A percentile compares a stretch with the other conserved stretches of the same genome.
Evolutionary conservation across 2,329 filamentous ascomycete genomes (phyloP).

Genomic region (Fusarium metavorans): DNA sequence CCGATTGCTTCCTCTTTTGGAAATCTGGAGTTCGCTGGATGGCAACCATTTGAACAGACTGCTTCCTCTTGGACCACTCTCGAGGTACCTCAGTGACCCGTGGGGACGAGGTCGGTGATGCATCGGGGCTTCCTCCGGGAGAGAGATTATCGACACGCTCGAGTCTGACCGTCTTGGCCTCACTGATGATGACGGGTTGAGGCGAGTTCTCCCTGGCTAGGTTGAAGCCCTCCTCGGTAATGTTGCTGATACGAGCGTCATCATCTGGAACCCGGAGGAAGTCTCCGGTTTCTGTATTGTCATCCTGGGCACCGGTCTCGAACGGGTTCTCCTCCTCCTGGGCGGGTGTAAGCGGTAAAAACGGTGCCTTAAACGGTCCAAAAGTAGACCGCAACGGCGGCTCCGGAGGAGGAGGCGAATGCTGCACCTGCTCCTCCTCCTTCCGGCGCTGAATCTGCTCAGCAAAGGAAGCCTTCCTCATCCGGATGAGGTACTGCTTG

Average conservation of each 20-base stretch:
- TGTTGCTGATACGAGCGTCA: slow-evolving; percentile 20
- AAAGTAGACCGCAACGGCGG: slow-evolving; percentile 30
- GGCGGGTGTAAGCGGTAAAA: slow-evolving; percentile 30
- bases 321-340: slow-evolving; percentile 25
- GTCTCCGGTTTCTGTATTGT: not conserved
- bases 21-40: not conserved
- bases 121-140: slow-evolving; percentile 9
- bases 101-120: slow-evolving; percentile 30
- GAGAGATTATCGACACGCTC: slow-evolving; percentile 35
- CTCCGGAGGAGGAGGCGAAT: slow-evolving; percentile 4
- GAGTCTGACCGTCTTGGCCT: slow-evolving; percentile 35
- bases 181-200: slow-evolving; percentile 29
- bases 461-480: slow-evolving; percentile 32
- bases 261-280: not conserved
- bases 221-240: slow-evolving; percentile 19
- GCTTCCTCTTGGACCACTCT: slow-evolving; percentile 25
- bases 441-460: slow-evolving; percentile 25
- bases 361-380: slow-evolving; percentile 21
- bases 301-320: not conserved
- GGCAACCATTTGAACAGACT: slow-evolving; percentile 18
- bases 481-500: slow-evolving; percentile 22
- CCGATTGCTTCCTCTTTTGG: slow-evolving; percentile 20
- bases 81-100: slow-evolving; percentile 12
- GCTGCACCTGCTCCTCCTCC: slow-evolving; percentile 13
- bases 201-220: slow-evolving; percentile 25